Evolutionary conservation across 306 rosid species (phyloP).

Genomic region (Quillaja saponaria): DNA sequence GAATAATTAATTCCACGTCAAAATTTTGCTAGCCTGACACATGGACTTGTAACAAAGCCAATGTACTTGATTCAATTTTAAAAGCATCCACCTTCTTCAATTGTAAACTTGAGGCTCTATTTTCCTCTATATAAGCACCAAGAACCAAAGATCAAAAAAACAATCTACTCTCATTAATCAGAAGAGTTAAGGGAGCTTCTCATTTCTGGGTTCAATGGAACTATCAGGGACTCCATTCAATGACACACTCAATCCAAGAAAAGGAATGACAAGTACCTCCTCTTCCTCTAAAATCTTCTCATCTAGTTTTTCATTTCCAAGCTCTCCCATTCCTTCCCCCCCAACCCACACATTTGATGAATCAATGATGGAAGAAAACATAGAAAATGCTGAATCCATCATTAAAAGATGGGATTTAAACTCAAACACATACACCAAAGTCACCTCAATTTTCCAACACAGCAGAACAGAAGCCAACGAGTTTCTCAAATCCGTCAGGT

Average conservation of each 20-base stretch:
- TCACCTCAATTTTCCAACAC: slow-evolving; percentile 43
- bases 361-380: slow-evolving; percentile 39
- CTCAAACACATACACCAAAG: slow-evolving; percentile 34
- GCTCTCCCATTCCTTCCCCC: neutral
- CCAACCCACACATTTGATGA: slow-evolving; percentile 9
- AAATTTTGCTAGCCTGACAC: neutral
- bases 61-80: slow-evolving; percentile 6
- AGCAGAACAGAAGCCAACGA: slow-evolving; percentile 41
- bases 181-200: neutral
- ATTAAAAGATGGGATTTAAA: slow-evolving; percentile 49
- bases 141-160: neutral
- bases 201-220: slow-evolving; percentile 7
- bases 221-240: slow-evolving; percentile 26
- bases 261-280: slow-evolving; percentile 24
- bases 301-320: slow-evolving; percentile 25
- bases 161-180: neutral
- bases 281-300: slow-evolving; percentile 33
- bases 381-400: slow-evolving; percentile 33
- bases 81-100: slow-evolving; percentile 8
- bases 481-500: slow-evolving; percentile 34
- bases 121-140: slow-evolving; percentile 19
- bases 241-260: slow-evolving; percentile 21
- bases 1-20: no score
- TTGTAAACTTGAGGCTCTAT: slow-evolving; percentile 8
- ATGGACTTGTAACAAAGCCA: neutral